Base-by-base conservation (phyloP, 306 rosid genomes). In the Ammopiptanthus mongolicus region DNA sequence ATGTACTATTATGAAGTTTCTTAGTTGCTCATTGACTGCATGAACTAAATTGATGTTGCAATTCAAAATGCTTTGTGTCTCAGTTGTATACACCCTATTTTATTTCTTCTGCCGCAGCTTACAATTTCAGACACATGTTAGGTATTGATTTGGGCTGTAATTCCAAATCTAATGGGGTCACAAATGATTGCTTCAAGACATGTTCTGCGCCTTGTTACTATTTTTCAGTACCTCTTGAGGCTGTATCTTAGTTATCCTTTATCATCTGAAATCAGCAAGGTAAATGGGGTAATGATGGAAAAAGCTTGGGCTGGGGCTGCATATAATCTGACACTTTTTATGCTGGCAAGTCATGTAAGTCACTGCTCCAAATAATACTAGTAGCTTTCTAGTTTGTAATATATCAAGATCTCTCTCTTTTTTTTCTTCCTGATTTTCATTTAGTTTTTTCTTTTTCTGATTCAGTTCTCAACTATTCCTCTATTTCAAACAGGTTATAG, bases 281-380 rank as follows among this genome's bases (percentile, higher is more conserved):
- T 88, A 17, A 87, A 78, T 22, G 91, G 95, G 21, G 82, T 87
- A 7, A 68, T 87, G 82, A 85, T 86, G 89, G 89, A 85, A 65
- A 88, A 87, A 42, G 88, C 92, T 25, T 88, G 92, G 92, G 89
- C 88, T 19, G 92, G 92, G 10, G 92, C 89, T 59, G 89, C 86
- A 51, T 88, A 83, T 74, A 81, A 88, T 76, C 78, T 88, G 65
- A 85, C 61, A 47, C 92, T 88, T 19, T 88, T 81, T 60, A 85
- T 85, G 92, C 73, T 88, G 17, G 89, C 92, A 67, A 88, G 89
- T 74, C 92, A 88, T 73, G 92, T 88, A 71, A 81, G 92, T 83
- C 36, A 69, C 19, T 12, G 0, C 6, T 73, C 39, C 39, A 37
- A 37, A 42, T 61, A 44, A 46, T 19, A 41, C 36, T 46, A 19